Base-by-base conservation (phyloP, 2,329 filamentous ascomycete species). In the Aphanocladium album region DNA sequence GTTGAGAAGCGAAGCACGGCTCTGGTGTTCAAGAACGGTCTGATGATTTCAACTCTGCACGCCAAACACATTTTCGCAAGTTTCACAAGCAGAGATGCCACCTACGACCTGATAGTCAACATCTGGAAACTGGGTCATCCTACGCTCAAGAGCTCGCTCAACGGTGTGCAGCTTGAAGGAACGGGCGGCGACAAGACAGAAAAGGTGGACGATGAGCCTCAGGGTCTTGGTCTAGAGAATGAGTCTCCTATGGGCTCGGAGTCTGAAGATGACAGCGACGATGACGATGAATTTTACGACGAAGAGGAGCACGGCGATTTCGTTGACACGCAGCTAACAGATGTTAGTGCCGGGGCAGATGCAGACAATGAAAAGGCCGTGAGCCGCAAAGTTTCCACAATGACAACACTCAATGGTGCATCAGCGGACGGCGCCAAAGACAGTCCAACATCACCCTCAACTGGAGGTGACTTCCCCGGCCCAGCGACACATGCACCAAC, bases 91-190 rank as follows among this genome's bases (percentile, higher is more conserved):
- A 84, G 95, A 71, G 95, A 99, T 74, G 91, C 93, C 2, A 98
- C 96, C 0, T 99, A 98, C 70, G 96, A 99, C 71, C 79, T 99
- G 50, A 93, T 99, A 71, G 89, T 99, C 66, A 96, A 96, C 62
- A 98, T 99, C 62, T 99, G 95, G 95, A 96, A 96, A 73, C 89
- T 97, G 33, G 95, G 91, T 17, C 95, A 99, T 72, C 93, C 95
- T 2, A 91, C 91, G 60, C 77, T 99, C 33, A 91, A 91, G 73
- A 96, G 92, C 71, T 96, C 91, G 4, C 79, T 96, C 3, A 97
- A 97, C 64, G 93, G 95, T 2, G 91, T 96, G 12, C 84, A 86
- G 14, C 80, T 97, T 3, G 90, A 93, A 64, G 87, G 91, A 63
- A 88, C 86, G 0, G 89, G 91, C 6, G 92, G 91, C 23, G 93